Percentiles rank a stretch among this genome's conserved stretches.
Conservation (phyloP, 805 yeast genomes). For the Wilhelminamyces savonicus region DNA sequence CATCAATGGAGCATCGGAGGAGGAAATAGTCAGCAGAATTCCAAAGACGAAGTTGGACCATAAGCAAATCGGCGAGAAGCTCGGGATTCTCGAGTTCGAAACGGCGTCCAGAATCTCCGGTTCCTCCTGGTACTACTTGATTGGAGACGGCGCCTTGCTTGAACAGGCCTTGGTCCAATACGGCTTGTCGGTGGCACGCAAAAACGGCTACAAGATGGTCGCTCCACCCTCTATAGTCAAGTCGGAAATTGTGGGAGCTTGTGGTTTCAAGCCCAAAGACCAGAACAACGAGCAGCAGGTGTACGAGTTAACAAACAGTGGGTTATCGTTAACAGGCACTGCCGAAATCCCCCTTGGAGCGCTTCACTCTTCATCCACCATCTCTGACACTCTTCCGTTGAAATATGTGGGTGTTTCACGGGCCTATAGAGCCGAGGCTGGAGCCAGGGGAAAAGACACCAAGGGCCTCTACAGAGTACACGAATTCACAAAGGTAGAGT, state of each 20-base stretch:
- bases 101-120: constrained; percentile 76
- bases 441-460: constrained; percentile 90
- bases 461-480: constrained; percentile 91
- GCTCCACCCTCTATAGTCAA: constrained; percentile 85
- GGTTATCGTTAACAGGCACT: constrained; percentile 78
- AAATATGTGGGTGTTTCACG: constrained; percentile 77
- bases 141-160: constrained; percentile 78
- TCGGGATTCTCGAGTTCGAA: constrained; percentile 63
- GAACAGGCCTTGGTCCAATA: constrained; percentile 88
- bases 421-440: constrained; percentile 93
- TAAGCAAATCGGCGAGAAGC: constrained; percentile 58
- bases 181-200: constrained; percentile 61
- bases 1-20: constrained; percentile 42
- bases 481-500: constrained; percentile 92
- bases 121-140: constrained; percentile 78
- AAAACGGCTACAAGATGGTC: constrained; percentile 61
- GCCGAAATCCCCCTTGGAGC: constrained; percentile 96
- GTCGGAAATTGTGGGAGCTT: constrained; percentile 70
- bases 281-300: constrained; percentile 81
- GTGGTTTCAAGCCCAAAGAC: constrained; percentile 94
- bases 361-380: constrained; percentile 47
- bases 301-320: constrained; percentile 52
- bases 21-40: constrained; percentile 9
- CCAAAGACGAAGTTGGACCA: constrained; percentile 45
- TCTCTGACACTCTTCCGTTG: constrained; percentile 42